Percentiles rank a stretch among this genome's conserved stretches.
Conservation (phyloP, 768 basidiomycete genomes). For the Boletus patriciae region DNA sequence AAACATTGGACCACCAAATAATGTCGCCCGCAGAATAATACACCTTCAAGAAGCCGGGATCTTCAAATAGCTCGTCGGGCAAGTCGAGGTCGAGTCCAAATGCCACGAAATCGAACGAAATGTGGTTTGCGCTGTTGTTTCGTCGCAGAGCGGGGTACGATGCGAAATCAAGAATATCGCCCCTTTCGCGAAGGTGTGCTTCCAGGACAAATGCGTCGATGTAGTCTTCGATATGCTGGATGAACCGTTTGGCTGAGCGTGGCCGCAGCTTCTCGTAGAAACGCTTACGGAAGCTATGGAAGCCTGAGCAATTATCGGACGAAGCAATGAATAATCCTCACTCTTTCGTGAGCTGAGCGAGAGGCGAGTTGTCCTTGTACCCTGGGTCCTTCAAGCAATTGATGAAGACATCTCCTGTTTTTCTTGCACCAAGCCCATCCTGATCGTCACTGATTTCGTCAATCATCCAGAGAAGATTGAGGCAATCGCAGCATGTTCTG, state of each 20-base stretch:
- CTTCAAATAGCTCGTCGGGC: slow-evolving; percentile 58
- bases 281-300: slow-evolving; percentile 52
- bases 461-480: slow-evolving; percentile 60
- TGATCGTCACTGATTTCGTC: slow-evolving; percentile 73
- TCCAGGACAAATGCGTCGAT: slow-evolving; percentile 58
- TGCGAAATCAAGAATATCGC: slow-evolving; percentile 53
- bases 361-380: slow-evolving; percentile 56
- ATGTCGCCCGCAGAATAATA: slow-evolving; percentile 63
- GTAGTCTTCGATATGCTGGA: slow-evolving; percentile 53
- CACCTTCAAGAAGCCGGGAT: slow-evolving; percentile 52
- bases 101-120: slow-evolving; percentile 63
- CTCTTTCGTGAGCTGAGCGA: slow-evolving; percentile 63
- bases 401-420: slow-evolving; percentile 52
- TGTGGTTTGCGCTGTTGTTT: slow-evolving; percentile 65
- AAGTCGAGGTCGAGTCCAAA: slow-evolving; percentile 62
- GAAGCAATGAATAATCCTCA: slow-evolving; percentile 29
- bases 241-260: slow-evolving; percentile 43
- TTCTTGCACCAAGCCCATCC: slow-evolving; percentile 51
- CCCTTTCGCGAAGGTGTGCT: slow-evolving; percentile 59
- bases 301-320: background rate
- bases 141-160: slow-evolving; percentile 59
- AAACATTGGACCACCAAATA: slow-evolving; percentile 70
- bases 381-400: slow-evolving; percentile 51
- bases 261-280: slow-evolving; percentile 45
- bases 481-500: slow-evolving; percentile 61